Conservation (phyloP, 805 yeast species). For the Candida mattraensis region DNA sequence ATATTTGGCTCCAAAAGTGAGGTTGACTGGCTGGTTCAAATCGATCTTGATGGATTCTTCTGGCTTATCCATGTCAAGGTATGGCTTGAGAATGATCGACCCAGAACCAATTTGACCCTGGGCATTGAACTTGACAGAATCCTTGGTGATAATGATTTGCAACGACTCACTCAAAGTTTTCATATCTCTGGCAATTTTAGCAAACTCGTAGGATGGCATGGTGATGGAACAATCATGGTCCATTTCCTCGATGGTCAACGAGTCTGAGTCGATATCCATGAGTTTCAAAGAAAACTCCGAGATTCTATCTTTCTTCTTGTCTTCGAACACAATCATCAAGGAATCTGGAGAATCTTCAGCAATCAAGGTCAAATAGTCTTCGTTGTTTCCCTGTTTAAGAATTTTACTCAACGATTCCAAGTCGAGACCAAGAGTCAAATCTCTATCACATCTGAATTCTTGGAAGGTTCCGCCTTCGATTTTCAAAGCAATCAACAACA, state of each 20-base stretch:
- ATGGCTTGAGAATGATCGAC: slow-evolving; percentile 80
- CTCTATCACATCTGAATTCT: slow-evolving; percentile 94
- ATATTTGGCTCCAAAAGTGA: slow-evolving; percentile 90
- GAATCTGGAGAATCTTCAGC: slow-evolving; percentile 79
- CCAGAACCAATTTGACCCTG: slow-evolving; percentile 94
- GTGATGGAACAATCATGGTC: slow-evolving; percentile 83
- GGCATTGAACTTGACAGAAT: slow-evolving; percentile 82
- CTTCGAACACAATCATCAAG: slow-evolving; percentile 83
- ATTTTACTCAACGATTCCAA: slow-evolving; percentile 84
- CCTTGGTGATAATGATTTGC: slow-evolving; percentile 84
- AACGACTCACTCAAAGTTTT: slow-evolving; percentile 84
- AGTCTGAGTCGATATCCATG: slow-evolving; percentile 96
- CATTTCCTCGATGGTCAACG: slow-evolving; percentile 90
- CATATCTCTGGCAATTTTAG: slow-evolving; percentile 87
- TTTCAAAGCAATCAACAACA: slow-evolving; percentile 81
- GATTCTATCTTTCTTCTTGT: slow-evolving; percentile 83
- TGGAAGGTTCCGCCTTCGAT: slow-evolving; percentile 87
- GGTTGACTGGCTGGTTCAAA: slow-evolving; percentile 81
- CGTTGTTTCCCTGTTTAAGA: slow-evolving; percentile 86
- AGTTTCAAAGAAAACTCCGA: slow-evolving; percentile 88
- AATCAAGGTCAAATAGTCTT: slow-evolving; percentile 81
- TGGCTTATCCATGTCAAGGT: slow-evolving; percentile 76
- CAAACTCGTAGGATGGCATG: slow-evolving; percentile 86
- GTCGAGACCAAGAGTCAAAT: slow-evolving; percentile 88
- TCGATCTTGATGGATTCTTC: slow-evolving; percentile 73